These are phyloP conservation scores for Rhodotorula sp. DNA, from an alignment of 1,284 basidiomycete species.

Conservation along the genomic window DNA sequence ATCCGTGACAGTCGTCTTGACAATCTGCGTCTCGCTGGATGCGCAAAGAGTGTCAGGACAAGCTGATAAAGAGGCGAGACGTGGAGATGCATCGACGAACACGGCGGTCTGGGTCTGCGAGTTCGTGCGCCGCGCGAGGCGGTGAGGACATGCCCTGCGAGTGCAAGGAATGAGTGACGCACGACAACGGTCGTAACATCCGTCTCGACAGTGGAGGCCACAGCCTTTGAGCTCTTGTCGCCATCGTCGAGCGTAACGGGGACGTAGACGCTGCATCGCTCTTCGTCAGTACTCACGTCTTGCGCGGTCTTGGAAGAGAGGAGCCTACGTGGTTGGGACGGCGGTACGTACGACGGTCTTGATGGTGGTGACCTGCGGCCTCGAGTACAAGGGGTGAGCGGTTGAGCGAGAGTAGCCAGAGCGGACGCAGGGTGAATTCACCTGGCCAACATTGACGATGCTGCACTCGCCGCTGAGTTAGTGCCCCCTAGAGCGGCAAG, in stretches of 20 bases:
- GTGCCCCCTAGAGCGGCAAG: accelerated
- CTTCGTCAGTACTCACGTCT: accelerated
- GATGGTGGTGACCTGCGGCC: constrained; percentile 11
- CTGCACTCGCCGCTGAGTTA: neutral
- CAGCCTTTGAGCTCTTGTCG: constrained; percentile 3
- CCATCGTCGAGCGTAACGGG: constrained; percentile 8
- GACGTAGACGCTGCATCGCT: constrained; percentile 11
- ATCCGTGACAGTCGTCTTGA: constrained; percentile 6
- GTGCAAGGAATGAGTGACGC: neutral
- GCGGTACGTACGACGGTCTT: constrained; percentile 7
- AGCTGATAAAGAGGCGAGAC: neutral
- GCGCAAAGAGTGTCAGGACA: neutral
- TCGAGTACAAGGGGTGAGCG: neutral
- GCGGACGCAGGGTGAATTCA: neutral
- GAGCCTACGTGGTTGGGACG: constrained; percentile 17
- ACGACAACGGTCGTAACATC: constrained; percentile 1
- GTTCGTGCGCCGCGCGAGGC: too few relatives aligned
- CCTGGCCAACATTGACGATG: constrained; percentile 24
- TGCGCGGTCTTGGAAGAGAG: neutral
- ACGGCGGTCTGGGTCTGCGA: constrained; percentile 26
- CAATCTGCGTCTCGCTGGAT: constrained; percentile 4
- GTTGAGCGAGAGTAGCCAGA: too few relatives aligned
- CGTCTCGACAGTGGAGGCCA: neutral
- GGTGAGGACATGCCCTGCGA: neutral
- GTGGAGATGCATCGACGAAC: neutral